Percentiles rank a stretch among this genome's conserved stretches.
Conservation (phyloP, 1,284 basidiomycete genomes). For the Tylopilus sp. region DNA sequence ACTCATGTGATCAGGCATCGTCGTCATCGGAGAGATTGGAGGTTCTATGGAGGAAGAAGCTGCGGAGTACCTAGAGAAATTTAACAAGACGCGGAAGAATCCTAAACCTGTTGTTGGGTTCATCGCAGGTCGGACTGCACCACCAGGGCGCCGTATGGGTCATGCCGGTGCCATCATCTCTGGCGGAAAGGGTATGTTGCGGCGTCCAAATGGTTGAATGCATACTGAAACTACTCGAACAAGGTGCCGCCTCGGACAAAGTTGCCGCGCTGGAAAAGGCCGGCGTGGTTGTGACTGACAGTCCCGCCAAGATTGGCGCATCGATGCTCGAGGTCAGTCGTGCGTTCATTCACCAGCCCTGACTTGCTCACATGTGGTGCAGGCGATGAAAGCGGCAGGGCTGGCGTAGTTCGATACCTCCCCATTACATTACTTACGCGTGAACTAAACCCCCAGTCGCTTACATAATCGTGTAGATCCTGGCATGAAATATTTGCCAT, state of each 20-base stretch:
- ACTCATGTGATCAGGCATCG: slow-evolving; percentile 63
- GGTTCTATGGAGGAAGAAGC: slow-evolving; percentile 99
- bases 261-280: slow-evolving; percentile 92
- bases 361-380: slow-evolving; percentile 6
- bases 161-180: slow-evolving; percentile 98
- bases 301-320: slow-evolving; percentile 90
- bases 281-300: slow-evolving; percentile 91
- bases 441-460: no score
- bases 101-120: slow-evolving; percentile 98
- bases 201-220: not conserved
- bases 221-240: slow-evolving; percentile 1
- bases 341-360: not conserved
- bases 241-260: slow-evolving; percentile 92
- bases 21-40: slow-evolving; percentile 98
- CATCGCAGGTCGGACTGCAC: slow-evolving; percentile 96
- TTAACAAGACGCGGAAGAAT: slow-evolving; percentile 85
- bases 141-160: slow-evolving; percentile 97
- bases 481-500: slow-evolving; percentile 38
- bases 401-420: no score
- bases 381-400: slow-evolving; percentile 86
- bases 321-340: slow-evolving; percentile 78
- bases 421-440: no score
- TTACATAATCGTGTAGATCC: slow-evolving; percentile 30
- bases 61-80: slow-evolving; percentile 89
- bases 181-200: slow-evolving; percentile 82